Conservation (phyloP, 1,284 basidiomycete genomes). For the Sporisorium iseilematis-ciliati region DNA sequence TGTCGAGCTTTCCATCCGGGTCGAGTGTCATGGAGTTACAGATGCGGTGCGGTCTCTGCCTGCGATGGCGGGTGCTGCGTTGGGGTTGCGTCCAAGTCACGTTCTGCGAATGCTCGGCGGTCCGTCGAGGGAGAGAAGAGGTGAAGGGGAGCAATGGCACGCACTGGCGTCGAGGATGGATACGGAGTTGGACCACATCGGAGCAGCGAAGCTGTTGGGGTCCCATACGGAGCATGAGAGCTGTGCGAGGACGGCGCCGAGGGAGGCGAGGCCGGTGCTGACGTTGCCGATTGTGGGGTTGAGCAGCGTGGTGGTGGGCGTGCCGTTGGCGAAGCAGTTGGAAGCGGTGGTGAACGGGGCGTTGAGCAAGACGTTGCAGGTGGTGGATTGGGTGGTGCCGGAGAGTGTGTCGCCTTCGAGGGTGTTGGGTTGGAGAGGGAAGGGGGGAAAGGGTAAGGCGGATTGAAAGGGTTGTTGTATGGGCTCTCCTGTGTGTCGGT, state of each 20-base stretch:
- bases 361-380: constrained; percentile 16
- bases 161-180: constrained; percentile 37
- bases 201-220: constrained; percentile 22
- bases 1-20: constrained; percentile 20
- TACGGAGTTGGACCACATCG: constrained; percentile 36
- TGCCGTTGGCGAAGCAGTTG: constrained; percentile 14
- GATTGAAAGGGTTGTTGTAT: constrained; percentile 12
- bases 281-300: constrained; percentile 12
- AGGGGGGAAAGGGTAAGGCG: constrained; percentile 19
- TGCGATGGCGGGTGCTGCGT: constrained; percentile 4
- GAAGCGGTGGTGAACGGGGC: constrained; percentile 9
- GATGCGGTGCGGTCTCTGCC: constrained; percentile 16
- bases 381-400: constrained; percentile 19
- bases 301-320: not conserved
- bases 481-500: not conserved
- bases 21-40: constrained; percentile 23
- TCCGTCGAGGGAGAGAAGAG: not conserved
- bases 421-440: constrained; percentile 7
- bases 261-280: constrained; percentile 1
- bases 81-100: constrained; percentile 15
- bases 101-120: constrained; percentile 5
- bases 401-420: constrained; percentile 1
- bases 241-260: constrained; percentile 18
- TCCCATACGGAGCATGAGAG: constrained; percentile 38
- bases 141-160: constrained; percentile 20